Percentiles rank a stretch among this genome's conserved stretches.
Evolutionary conservation across 306 rosid genomes (phyloP).

Genomic region (Argentina anserina): DNA sequence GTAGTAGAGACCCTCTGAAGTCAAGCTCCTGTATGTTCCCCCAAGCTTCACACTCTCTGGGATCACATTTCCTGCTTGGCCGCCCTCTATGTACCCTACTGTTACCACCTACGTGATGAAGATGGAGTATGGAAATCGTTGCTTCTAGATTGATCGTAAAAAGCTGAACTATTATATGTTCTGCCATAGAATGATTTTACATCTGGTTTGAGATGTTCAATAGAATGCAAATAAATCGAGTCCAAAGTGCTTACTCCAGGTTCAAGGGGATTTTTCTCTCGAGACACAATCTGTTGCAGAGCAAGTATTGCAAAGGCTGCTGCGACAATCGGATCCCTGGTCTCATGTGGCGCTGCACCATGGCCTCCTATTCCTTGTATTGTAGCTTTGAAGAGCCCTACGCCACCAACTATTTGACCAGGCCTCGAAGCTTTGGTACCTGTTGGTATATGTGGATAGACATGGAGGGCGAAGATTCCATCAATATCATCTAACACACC

Average conservation of each 20-base stretch:
- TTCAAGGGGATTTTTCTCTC: constrained; percentile 42
- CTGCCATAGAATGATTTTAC: background rate
- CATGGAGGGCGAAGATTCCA: constrained; percentile 40
- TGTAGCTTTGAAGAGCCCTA: constrained; percentile 35
- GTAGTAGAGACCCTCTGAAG: constrained; percentile 31
- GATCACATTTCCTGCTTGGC: constrained; percentile 31
- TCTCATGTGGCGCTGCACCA: constrained; percentile 36
- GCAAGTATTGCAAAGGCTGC: constrained; percentile 38
- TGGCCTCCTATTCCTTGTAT: constrained; percentile 45
- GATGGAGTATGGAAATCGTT: background rate
- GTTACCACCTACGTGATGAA: constrained; percentile 36
- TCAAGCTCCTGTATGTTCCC: constrained; percentile 42
- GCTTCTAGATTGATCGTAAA: background rate
- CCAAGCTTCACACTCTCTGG: constrained; percentile 31
- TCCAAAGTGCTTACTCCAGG: constrained; percentile 29
- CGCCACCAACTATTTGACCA: constrained; percentile 40
- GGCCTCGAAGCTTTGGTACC: constrained; percentile 40
- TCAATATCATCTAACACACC: constrained; percentile 27
- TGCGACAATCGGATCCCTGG: constrained; percentile 37
- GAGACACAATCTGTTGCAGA: constrained; percentile 45
- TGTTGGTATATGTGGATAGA: constrained; percentile 31
- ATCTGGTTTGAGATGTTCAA: background rate
- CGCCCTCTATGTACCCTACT: constrained; percentile 35
- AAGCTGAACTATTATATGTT: background rate
- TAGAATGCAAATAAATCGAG: background rate